Evolutionary conservation across 2,329 filamentous ascomycete genomes (phyloP), one percentile per base, ranked within the genome.

Genomic region (Ascochyta viciae-villosae): DNA sequence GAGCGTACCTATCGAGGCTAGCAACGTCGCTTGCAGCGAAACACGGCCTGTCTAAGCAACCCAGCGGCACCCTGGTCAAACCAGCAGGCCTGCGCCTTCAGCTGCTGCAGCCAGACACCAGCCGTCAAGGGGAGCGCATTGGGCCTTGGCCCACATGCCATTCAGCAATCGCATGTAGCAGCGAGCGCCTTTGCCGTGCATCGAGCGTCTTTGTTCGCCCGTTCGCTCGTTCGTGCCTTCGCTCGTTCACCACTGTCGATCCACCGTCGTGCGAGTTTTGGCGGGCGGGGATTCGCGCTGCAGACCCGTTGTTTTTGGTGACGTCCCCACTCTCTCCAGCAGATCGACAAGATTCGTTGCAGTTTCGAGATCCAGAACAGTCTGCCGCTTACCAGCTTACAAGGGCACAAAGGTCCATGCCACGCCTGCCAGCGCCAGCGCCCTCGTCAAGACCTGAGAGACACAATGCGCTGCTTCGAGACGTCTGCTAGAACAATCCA

Each of bases 1-100:
- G 22, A 35, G 52, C 46, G 22, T 45, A 42, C 41, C 50, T 43
- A 40, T 23, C 41, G 22, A 46, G 47, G 34, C 46, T 45, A 47
- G 52, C 48, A 54, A 51, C 22, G 42, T 47, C 47, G 40, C 46
- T 50, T 50, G 46, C 42, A 47, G 37, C 47, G 23, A 55, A 45
- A 48, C 37, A 50, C 46, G 52, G 41, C 52, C 29, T 29, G 50
- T 13, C 50, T 48, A 33, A 12, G 29, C 38, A 12, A 6, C 26
- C 40, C 22, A 31, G 50, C 50, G 35, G 35, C 19, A 19, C 13
- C 35, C 19, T 10, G 16, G 37, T 39, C 22, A 39, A 27, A 26
- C 27, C 38, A 27, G 45, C 33, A 10, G 23, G 12, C 7, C 39
- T 41, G 39, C 24, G 31, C 19, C 19, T 19, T 19, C 19, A 19